phyloP scores from a whole-genome alignment of 306 rosid species.

The Mucuna pruriens region DNA sequence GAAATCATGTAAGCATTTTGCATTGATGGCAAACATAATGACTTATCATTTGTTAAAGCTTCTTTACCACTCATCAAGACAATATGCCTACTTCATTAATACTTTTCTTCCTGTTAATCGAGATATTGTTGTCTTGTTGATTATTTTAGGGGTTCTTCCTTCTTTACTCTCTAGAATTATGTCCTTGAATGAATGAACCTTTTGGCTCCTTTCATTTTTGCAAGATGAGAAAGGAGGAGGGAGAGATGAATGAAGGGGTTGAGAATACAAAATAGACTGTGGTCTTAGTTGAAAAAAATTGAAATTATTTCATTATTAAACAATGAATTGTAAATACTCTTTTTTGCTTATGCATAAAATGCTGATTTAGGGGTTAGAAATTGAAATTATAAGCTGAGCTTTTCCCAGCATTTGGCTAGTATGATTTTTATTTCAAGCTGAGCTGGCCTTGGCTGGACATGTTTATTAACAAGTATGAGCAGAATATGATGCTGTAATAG shows the following conservation, averaged over 20 bases:
- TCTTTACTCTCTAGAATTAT: background rate
- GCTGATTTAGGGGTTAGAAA: background rate
- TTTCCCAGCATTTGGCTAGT: background rate
- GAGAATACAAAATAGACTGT: background rate
- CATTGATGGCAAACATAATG: background rate
- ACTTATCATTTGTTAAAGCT: background rate
- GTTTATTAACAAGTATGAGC: background rate
- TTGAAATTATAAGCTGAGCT: background rate
- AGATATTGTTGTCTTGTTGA: background rate
- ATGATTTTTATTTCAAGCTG: background rate
- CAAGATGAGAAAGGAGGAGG: background rate
- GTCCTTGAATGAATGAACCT: background rate
- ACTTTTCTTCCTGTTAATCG: background rate
- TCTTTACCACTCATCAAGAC: background rate
- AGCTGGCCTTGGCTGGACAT: background rate
- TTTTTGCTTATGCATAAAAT: background rate
- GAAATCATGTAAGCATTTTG: background rate
- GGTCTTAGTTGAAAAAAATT: background rate
- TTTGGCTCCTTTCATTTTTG: background rate
- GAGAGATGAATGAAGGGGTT: background rate
- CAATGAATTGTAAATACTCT: background rate
- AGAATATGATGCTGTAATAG: background rate
- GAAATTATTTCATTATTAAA: background rate
- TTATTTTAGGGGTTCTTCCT: constrained; percentile 23
- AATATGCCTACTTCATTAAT: background rate